Conservation (phyloP, 2,329 filamentous ascomycete genomes). For the Elsinoe ampelina region DNA sequence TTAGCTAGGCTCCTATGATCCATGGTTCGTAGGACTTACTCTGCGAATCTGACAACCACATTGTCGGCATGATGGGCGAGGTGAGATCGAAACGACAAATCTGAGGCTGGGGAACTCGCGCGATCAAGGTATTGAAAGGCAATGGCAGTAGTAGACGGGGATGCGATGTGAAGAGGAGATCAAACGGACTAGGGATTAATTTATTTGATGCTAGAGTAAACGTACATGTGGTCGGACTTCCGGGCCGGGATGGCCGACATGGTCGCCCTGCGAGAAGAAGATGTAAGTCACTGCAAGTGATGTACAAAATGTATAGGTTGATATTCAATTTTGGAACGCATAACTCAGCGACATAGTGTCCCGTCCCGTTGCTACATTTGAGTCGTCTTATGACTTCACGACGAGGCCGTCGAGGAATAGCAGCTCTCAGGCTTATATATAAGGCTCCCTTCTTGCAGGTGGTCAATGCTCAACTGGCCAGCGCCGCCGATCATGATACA, state of each 20-base stretch:
- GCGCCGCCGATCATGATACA: conserved; percentile 13
- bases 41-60: conserved; percentile 94
- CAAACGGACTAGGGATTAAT: background rate
- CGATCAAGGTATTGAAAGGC: background rate
- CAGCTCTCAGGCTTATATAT: background rate
- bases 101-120: background rate
- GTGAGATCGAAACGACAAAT: background rate
- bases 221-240: background rate
- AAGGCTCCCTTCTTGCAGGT: no score
- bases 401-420: background rate
- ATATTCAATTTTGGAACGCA: no score
- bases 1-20: conserved; percentile 15
- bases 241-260: background rate
- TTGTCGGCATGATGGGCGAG: conserved; percentile 59
- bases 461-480: background rate
- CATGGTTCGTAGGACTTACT: conserved; percentile 49
- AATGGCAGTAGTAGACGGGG: conserved; percentile 1
- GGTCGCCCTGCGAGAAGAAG: background rate
- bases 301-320: no score
- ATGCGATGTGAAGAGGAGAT: background rate
- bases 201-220: conserved; percentile 2
- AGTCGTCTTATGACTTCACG: no score
- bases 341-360: no score
- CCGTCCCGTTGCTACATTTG: no score
- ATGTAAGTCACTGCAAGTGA: background rate